A percentile compares a stretch with the other conserved stretches of the same genome.
These are phyloP conservation scores for Pythium phragmiticola DNA, from an alignment of 352 stramenopile genomes.

Conservation along the genomic window DNA sequence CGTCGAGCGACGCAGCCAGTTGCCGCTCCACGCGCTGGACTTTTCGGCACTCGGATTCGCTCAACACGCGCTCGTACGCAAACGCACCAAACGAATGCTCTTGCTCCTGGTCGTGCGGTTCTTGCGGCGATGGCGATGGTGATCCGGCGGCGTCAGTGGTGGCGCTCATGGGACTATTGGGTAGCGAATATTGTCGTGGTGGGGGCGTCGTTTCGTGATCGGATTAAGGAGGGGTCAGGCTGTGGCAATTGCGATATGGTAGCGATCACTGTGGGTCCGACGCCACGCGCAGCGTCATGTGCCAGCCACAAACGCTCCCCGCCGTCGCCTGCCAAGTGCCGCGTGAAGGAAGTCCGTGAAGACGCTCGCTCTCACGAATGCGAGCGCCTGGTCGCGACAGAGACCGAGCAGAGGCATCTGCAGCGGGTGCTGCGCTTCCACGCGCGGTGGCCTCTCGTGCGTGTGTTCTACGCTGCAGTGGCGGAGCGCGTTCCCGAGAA, in stretches of 20 bases:
- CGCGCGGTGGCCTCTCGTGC: constrained; percentile 43
- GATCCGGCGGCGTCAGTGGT: not conserved
- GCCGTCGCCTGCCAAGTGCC: constrained; percentile 10
- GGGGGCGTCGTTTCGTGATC: constrained; percentile 23
- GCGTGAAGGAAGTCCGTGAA: constrained; percentile 47
- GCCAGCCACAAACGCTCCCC: not conserved
- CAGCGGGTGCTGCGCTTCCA: constrained; percentile 40
- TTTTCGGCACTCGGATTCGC: constrained; percentile 37
- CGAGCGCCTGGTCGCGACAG: constrained; percentile 21
- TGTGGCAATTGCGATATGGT: constrained; percentile 5
- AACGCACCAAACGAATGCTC: constrained; percentile 16
- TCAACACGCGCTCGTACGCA: constrained; percentile 47
- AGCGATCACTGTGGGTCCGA: not conserved
- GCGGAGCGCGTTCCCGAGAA: constrained; percentile 24
- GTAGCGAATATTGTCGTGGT: too few species aligned
- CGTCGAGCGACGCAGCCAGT: constrained; percentile 27
- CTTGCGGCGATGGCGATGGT: not conserved
- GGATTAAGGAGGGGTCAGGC: constrained; percentile 12
- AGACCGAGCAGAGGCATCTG: constrained; percentile 34
- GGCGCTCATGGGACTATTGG: not conserved
- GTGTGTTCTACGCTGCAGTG: constrained; percentile 43
- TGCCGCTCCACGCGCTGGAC: constrained; percentile 31
- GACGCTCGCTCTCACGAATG: constrained; percentile 23
- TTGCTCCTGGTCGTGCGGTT: constrained; percentile 2
- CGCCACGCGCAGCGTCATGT: not conserved